Evolutionary conservation across 2,329 filamentous ascomycete genomes (phyloP).

Genomic region (Colletotrichum lindemuthianum): DNA sequence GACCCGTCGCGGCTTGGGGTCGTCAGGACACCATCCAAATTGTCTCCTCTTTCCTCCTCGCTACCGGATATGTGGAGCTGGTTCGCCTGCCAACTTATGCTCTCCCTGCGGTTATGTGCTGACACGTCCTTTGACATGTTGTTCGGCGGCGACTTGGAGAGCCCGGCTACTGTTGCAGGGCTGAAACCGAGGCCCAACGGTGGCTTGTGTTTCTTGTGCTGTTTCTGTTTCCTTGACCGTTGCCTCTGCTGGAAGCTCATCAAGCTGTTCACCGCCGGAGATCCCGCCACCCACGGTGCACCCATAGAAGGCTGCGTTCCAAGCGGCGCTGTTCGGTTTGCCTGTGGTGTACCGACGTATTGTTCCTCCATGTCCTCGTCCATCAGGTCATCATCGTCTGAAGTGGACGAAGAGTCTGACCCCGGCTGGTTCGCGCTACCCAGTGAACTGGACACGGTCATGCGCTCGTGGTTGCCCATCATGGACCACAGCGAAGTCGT

Average conservation of each 20-base stretch:
- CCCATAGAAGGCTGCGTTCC: slow-evolving; percentile 56
- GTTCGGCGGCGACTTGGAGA: slow-evolving; percentile 80
- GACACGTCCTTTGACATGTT: slow-evolving; percentile 48
- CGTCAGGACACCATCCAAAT: slow-evolving; percentile 56
- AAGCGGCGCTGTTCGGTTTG: slow-evolving; percentile 65
- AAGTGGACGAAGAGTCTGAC: slow-evolving; percentile 81
- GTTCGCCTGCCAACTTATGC: slow-evolving; percentile 89
- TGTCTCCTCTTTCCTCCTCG: slow-evolving; percentile 77
- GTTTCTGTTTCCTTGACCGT: slow-evolving; percentile 74
- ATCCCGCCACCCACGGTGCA: slow-evolving; percentile 72
- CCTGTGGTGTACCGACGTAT: slow-evolving; percentile 85
- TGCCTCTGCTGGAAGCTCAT: slow-evolving; percentile 85
- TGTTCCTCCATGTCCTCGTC: slow-evolving; percentile 82
- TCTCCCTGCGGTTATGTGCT: slow-evolving; percentile 77
- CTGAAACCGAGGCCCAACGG: slow-evolving; percentile 63
- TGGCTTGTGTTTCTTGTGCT: slow-evolving; percentile 60
- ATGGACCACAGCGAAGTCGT: slow-evolving; percentile 78
- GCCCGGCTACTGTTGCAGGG: slow-evolving; percentile 48
- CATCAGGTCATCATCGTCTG: slow-evolving; percentile 75
- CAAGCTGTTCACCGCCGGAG: slow-evolving; percentile 78
- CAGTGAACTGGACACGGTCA: slow-evolving; percentile 78
- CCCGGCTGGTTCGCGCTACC: slow-evolving; percentile 79
- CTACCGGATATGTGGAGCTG: slow-evolving; percentile 85
- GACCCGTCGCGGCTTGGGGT: slow-evolving; percentile 64
- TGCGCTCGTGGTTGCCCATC: slow-evolving; percentile 75